These are phyloP conservation scores for Cladobotryum mycophilum DNA, from an alignment of 2,329 filamentous ascomycete species.

Conservation along the genomic window DNA sequence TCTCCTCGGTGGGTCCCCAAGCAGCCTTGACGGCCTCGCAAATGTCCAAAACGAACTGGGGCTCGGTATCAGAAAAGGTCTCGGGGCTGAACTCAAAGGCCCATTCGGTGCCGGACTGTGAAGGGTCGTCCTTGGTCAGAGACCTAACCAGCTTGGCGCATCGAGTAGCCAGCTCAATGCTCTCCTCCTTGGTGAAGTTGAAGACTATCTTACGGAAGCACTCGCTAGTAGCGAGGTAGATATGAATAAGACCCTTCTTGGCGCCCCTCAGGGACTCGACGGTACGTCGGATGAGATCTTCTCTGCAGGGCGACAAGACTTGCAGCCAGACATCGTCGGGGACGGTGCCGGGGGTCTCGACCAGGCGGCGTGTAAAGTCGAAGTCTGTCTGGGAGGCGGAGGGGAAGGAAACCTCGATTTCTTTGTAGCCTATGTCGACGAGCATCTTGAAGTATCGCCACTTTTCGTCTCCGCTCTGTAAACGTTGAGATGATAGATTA, in stretches of 20 bases:
- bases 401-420: conserved; percentile 94
- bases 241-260: conserved; percentile 90
- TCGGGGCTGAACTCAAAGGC: conserved; percentile 79
- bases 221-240: conserved; percentile 92
- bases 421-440: conserved; percentile 86
- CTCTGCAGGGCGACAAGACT: conserved; percentile 84
- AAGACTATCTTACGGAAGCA: conserved; percentile 94
- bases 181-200: conserved; percentile 76
- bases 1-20: conserved; percentile 75
- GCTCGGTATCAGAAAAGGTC: conserved; percentile 83
- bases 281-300: conserved; percentile 83
- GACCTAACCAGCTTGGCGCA: conserved; percentile 83
- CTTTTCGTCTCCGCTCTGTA: conserved; percentile 86
- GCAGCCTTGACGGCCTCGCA: conserved; percentile 92
- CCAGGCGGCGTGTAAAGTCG: conserved; percentile 82
- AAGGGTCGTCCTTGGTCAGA: conserved; percentile 75
- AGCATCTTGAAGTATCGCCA: conserved; percentile 95
- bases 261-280: conserved; percentile 83
- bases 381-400: conserved; percentile 93
- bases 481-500: no score
- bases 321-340: conserved; percentile 90
- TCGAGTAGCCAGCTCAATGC: conserved; percentile 71
- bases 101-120: conserved; percentile 57
- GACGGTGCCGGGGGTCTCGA: conserved; percentile 75
- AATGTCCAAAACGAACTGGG: conserved; percentile 74